Conservation (phyloP, 352 stramenopile species). For the Phytophthora foliorum region DNA sequence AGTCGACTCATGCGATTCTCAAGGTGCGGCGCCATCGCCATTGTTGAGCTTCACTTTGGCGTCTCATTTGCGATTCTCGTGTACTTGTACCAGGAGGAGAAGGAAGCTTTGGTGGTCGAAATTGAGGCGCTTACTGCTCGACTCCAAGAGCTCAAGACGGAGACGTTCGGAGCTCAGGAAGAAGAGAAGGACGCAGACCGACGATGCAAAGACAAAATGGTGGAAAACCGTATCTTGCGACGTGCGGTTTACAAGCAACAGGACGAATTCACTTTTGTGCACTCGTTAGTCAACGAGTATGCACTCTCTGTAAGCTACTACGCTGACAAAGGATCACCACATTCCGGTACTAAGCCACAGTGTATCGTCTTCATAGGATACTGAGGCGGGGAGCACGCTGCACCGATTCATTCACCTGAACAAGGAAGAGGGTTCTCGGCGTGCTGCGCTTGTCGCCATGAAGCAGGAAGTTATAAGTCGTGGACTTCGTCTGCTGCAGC, state of each 20-base stretch:
- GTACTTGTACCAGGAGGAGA: slow-evolving; percentile 37
- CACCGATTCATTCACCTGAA: slow-evolving; percentile 52
- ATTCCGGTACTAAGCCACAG: not conserved
- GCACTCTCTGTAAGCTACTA: slow-evolving; percentile 35
- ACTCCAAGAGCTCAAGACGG: slow-evolving; percentile 35
- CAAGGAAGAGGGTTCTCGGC: slow-evolving; percentile 32
- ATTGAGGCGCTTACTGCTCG: slow-evolving; percentile 13
- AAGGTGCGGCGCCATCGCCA: slow-evolving; percentile 14
- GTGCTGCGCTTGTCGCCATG: slow-evolving; percentile 34
- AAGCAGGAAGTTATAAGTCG: slow-evolving; percentile 45
- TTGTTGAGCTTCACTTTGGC: not conserved
- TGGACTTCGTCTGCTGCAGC: slow-evolving; percentile 42
- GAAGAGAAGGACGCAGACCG: slow-evolving; percentile 23
- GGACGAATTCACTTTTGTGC: slow-evolving; percentile 37
- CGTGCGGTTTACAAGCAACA: slow-evolving; percentile 32
- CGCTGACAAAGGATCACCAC: not conserved
- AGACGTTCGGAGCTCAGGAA: slow-evolving; percentile 17
- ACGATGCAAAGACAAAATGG: slow-evolving; percentile 22
- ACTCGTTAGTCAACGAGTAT: slow-evolving; percentile 44
- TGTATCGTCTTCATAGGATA: slow-evolving; percentile 9
- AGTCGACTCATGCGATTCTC: slow-evolving; percentile 31
- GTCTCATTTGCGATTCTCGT: not conserved
- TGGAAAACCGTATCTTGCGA: slow-evolving; percentile 25
- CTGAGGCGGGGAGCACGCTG: slow-evolving; percentile 26
- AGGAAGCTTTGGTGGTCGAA: slow-evolving; percentile 29